A percentile compares a stretch with the other conserved stretches of the same genome.
Conservation (phyloP, 768 basidiomycete genomes). For the Leccinellum rugosiceps region DNA sequence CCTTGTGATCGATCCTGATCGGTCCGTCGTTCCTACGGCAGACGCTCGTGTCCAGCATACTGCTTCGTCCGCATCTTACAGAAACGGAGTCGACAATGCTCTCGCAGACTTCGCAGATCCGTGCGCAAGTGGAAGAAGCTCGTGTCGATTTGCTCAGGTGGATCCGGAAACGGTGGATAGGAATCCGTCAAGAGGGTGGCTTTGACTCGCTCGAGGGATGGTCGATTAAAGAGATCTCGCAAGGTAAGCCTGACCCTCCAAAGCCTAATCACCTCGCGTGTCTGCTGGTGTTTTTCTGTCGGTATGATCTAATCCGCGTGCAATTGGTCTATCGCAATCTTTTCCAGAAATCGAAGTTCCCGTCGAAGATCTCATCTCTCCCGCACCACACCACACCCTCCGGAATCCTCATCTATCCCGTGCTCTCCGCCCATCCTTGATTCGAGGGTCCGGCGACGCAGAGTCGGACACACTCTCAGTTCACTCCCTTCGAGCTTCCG, state of each 20-base stretch:
- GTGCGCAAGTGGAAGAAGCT: slow-evolving; percentile 71
- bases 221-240: slow-evolving; percentile 80
- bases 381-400: slow-evolving; percentile 31
- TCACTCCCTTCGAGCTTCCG: slow-evolving; percentile 46
- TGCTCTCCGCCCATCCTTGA: slow-evolving; percentile 26
- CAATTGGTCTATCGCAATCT: not conserved
- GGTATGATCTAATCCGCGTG: not conserved
- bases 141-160: slow-evolving; percentile 46
- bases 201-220: slow-evolving; percentile 83
- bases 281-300: not conserved
- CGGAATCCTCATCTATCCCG: slow-evolving; percentile 27
- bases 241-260: slow-evolving; percentile 18
- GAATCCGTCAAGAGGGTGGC: slow-evolving; percentile 69
- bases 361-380: slow-evolving; percentile 66
- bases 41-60: slow-evolving; percentile 70
- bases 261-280: not conserved
- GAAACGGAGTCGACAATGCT: slow-evolving; percentile 61
- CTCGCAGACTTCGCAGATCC: slow-evolving; percentile 64
- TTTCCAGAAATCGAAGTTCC: slow-evolving; percentile 76
- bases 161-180: slow-evolving; percentile 77
- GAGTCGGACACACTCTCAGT: slow-evolving; percentile 42
- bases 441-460: slow-evolving; percentile 26
- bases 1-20: not conserved
- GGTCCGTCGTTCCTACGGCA: slow-evolving; percentile 21
- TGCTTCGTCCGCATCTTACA: slow-evolving; percentile 63